phyloP scores from a whole-genome alignment of 176 grass and related monocot genomes.

The Oropetium thomaeum region DNA sequence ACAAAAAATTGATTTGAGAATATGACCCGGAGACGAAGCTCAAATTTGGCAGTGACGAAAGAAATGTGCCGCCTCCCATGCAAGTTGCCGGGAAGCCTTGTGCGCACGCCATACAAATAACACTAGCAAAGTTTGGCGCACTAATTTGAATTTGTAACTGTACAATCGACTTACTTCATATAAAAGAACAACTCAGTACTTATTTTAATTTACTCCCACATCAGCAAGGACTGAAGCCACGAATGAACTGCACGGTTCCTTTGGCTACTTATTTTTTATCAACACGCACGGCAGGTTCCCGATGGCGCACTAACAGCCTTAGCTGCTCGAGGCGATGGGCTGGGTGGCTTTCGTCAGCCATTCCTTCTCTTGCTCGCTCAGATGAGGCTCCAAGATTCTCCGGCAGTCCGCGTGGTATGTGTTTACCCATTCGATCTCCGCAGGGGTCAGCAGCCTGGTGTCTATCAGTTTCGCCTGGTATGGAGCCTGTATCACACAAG shows the following conservation, averaged over 20 bases:
- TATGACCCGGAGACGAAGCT: too few species aligned
- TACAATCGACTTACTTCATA: background rate
- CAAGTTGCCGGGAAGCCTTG: too few species aligned
- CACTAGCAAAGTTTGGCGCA: too few species aligned
- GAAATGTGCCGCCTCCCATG: too few species aligned
- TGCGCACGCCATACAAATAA: too few species aligned
- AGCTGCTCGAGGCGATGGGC: conserved; percentile 43
- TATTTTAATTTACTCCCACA: background rate
- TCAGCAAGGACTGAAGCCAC: background rate
- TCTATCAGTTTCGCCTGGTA: conserved; percentile 87
- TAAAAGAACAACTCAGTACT: background rate
- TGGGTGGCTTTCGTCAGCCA: conserved; percentile 79
- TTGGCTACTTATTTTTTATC: conserved; percentile 22
- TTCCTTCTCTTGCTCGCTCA: conserved; percentile 68
- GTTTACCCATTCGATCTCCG: conserved; percentile 89
- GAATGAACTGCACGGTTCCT: background rate
- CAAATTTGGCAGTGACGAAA: too few species aligned
- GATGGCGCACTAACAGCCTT: background rate
- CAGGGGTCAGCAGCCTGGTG: conserved; percentile 48
- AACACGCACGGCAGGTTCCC: background rate
- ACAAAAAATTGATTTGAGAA: too few species aligned
- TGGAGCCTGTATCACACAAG: conserved; percentile 52
- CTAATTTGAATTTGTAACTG: background rate
- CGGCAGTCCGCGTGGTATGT: conserved; percentile 62
- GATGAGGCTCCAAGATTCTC: conserved; percentile 49